Percentiles rank a stretch among this genome's conserved stretches.
phyloP scores from a whole-genome alignment of 345 rosid genomes.

The Eucalyptus cladocalyx region DNA sequence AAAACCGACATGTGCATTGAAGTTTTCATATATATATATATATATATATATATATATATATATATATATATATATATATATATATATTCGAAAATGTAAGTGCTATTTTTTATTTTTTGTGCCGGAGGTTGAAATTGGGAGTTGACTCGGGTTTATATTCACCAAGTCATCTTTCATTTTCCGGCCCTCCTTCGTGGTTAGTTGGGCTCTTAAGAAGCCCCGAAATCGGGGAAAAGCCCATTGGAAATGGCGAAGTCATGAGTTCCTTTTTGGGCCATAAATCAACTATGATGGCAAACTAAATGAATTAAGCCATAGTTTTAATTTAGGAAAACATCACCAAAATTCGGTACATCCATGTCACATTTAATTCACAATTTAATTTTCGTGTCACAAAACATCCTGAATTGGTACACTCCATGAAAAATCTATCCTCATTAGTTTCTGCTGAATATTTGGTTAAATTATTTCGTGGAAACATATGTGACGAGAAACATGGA shows the following conservation, averaged over 20 bases:
- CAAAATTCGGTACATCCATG: neutral
- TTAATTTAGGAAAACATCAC: neutral
- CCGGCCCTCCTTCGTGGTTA: neutral
- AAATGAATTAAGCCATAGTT: neutral
- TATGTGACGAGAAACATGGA: neutral
- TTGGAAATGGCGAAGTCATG: neutral
- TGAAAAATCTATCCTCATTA: neutral
- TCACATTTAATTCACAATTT: neutral
- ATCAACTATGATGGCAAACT: neutral
- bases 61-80: no score
- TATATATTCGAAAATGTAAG: neutral
- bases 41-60: no score
- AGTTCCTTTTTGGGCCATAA: neutral
- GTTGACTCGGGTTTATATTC: neutral
- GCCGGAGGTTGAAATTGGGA: neutral
- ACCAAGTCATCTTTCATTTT: neutral
- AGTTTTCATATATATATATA: neutral
- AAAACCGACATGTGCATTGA: neutral
- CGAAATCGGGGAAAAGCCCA: neutral
- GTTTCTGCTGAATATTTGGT: neutral
- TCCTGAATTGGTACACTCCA: accelerated
- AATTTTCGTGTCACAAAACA: accelerated
- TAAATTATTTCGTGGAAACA: accelerated
- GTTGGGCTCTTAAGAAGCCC: neutral
- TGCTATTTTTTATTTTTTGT: neutral